Base-by-base conservation (phyloP, 768 basidiomycete genomes). In the Naematelia encephala region DNA sequence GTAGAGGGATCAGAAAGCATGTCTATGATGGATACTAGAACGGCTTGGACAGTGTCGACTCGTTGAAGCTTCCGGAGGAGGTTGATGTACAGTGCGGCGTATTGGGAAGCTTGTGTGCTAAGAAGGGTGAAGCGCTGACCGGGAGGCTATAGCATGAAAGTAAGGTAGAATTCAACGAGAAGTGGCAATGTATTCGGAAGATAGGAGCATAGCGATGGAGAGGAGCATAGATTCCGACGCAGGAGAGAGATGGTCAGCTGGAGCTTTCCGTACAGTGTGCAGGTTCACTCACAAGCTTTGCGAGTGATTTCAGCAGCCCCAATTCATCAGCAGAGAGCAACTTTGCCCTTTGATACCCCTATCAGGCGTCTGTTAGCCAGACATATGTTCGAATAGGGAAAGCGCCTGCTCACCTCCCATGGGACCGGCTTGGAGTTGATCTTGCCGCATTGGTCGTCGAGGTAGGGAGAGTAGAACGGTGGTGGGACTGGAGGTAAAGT, bases 281-380 rank as follows among this genome's bases (percentile, higher is more conserved):
- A n/a, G n/a, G n/a, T n/a, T n/a, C n/a, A 83, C 81, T 85, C 87
- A 56, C 85, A 78, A 75, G 82, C 61, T 87, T 84, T 77, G 92
- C 91, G 21, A 96, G 87, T 72, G 84, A 88, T 83, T 96, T 96
- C 73, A 98, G 86, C 65, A 89, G 83, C 11, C 83, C 79, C 14
- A 96, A 83, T 75, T 97, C 92, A 57, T 96, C 91, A 3, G 84
- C 82, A 10, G 90, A 89, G 70, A 98, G 84, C 44, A 92, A 84
- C 46, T 86, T 90, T 46, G 91, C 92, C 66, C 94, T 87, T 80
- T 96, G 92, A 80, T 97, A 96, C 60, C 89, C 91, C 92, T 97
- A 43, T 4, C 5, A 3, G 3, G 4, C 42, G 11, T 34, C 27
- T 52, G 26, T 43, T 54, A 26, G 14, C 34, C 34, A 8, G 34